These are phyloP conservation scores for Xylaria nigripes DNA, from an alignment of 495 filamentous ascomycete species.

Conservation along the genomic window DNA sequence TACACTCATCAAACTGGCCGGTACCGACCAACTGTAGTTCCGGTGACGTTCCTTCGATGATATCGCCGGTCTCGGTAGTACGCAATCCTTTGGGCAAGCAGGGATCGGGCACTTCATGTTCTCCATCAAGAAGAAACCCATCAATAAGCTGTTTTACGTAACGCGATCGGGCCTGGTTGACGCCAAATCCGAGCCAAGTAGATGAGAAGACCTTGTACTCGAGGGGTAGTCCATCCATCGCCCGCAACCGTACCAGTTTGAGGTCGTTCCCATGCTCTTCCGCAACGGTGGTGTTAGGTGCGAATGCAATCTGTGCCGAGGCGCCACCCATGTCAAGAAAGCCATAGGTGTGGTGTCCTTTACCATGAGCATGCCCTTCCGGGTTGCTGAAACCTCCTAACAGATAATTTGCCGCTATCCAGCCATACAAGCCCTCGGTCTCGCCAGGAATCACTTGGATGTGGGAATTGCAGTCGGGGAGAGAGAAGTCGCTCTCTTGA, in stretches of 20 bases:
- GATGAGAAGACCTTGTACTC: conserved; percentile 91
- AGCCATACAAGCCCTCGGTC: conserved; percentile 96
- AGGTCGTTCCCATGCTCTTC: conserved; percentile 86
- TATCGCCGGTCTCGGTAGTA: conserved; percentile 54
- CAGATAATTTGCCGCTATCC: conserved; percentile 97
- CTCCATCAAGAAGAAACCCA: conserved; percentile 42
- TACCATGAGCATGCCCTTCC: conserved; percentile 60
- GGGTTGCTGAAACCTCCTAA: conserved; percentile 88
- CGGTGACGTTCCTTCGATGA: conserved; percentile 24
- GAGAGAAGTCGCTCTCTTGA: conserved; percentile 67
- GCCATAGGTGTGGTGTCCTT: conserved; percentile 91
- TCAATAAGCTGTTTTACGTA: conserved; percentile 67
- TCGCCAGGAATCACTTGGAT: conserved; percentile 96
- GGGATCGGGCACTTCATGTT: conserved; percentile 75
- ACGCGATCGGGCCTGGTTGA: conserved; percentile 76
- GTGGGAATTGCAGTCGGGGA: conserved; percentile 84
- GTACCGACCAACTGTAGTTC: conserved; percentile 60
- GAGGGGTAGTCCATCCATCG: conserved; percentile 60
- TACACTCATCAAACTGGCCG: conserved; percentile 77
- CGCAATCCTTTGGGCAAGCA: conserved; percentile 75
- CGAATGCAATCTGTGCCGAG: conserved; percentile 95
- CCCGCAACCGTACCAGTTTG: conserved; percentile 75
- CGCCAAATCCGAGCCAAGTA: conserved; percentile 94
- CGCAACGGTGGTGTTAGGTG: conserved; percentile 85
- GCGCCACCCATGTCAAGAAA: conserved; percentile 98